Conservation (phyloP, 2,329 filamentous ascomycete species). For the Metarhizium anisopliae region DNA sequence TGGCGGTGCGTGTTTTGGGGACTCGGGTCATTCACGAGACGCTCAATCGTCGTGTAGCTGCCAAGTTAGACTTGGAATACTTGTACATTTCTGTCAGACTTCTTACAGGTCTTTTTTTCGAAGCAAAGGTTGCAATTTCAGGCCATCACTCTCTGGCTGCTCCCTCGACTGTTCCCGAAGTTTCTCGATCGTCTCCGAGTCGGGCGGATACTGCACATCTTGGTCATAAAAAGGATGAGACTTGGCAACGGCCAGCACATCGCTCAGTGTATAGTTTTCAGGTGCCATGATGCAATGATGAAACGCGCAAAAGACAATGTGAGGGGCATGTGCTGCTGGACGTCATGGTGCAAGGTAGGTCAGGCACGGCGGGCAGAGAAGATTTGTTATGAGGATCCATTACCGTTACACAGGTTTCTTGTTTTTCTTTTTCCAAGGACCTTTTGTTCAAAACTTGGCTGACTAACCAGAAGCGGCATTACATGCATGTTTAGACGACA, state of each 20-base stretch:
- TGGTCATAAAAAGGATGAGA: background rate
- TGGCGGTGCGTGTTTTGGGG: conserved; percentile 27
- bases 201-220: background rate
- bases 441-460: too few relatives aligned
- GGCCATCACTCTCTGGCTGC: background rate
- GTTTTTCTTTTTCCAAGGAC: too few relatives aligned
- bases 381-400: too few relatives aligned
- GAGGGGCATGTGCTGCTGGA: background rate
- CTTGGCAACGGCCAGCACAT: background rate
- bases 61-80: background rate
- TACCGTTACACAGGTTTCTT: too few relatives aligned
- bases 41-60: conserved; percentile 25
- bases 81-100: background rate
- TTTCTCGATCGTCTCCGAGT: background rate
- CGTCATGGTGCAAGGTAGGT: background rate
- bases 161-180: background rate
- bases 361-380: background rate
- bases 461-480: too few relatives aligned
- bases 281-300: background rate
- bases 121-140: background rate
- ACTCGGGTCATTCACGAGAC: conserved; percentile 24
- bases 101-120: conserved; percentile 3
- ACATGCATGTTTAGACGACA: too few relatives aligned
- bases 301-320: background rate
- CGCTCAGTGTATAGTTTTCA: background rate